Evolutionary conservation across 768 basidiomycete species (phyloP).

Genomic region (Pleurotus salmoneostramineus): DNA sequence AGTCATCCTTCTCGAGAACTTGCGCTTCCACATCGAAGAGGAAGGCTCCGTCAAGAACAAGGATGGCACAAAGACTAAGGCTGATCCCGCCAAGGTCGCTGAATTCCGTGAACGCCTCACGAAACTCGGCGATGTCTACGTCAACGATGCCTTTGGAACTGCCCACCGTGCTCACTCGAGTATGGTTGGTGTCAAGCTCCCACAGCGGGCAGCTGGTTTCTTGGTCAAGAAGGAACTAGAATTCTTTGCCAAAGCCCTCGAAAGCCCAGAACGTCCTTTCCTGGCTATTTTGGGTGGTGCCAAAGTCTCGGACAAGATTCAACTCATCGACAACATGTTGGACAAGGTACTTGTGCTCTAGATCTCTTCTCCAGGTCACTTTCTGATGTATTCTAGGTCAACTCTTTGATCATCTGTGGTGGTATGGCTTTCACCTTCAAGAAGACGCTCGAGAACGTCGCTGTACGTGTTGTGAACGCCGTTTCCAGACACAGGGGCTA

Average conservation of each 20-base stretch:
- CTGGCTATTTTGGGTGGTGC: constrained; percentile 97
- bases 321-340: constrained; percentile 97
- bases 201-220: constrained; percentile 91
- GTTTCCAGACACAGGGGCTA: background rate
- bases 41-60: constrained; percentile 93
- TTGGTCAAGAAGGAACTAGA: constrained; percentile 99
- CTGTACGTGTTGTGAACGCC: constrained; percentile 32
- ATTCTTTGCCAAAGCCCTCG: constrained; percentile 96
- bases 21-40: constrained; percentile 98
- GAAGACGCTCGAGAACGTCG: constrained; percentile 80
- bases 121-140: constrained; percentile 89
- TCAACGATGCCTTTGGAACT: constrained; percentile 99
- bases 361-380: background rate
- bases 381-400: constrained; percentile 51
- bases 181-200: constrained; percentile 95
- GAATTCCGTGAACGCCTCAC: constrained; percentile 88
- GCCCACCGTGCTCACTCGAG: constrained; percentile 98
- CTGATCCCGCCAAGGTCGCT: constrained; percentile 74
- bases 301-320: constrained; percentile 99
- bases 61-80: constrained; percentile 93
- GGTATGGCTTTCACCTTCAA: constrained; percentile 99
- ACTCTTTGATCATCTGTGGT: constrained; percentile 94
- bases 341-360: constrained; percentile 65
- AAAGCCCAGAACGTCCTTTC: constrained; percentile 93
- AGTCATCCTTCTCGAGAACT: constrained; percentile 91